A percentile compares a stretch with the other conserved stretches of the same genome.
These are phyloP conservation scores for Colletotrichum cereale DNA, from an alignment of 2,329 filamentous ascomycete species.

Conservation along the genomic window DNA sequence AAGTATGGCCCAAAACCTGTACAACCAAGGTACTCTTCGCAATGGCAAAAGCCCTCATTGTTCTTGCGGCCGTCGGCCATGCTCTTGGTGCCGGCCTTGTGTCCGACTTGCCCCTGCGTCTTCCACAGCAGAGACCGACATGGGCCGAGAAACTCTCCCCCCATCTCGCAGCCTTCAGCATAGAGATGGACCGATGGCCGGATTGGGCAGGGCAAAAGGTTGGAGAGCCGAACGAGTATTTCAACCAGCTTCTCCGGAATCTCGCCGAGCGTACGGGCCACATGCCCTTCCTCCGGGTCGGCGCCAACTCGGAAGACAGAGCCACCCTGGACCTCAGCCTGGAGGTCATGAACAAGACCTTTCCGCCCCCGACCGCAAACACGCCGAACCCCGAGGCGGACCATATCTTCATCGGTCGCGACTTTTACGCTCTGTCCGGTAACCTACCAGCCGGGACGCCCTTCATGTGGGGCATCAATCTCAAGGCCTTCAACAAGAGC, in stretches of 20 bases:
- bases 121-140: background rate
- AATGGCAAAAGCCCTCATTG: background rate
- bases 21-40: too few relatives aligned
- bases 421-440: slow-evolving; percentile 12
- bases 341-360: slow-evolving; percentile 13
- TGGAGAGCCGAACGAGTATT: slow-evolving; percentile 11
- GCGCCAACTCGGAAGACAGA: slow-evolving; percentile 20
- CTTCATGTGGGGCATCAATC: slow-evolving; percentile 16
- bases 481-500: slow-evolving; percentile 5
- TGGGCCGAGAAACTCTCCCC: slow-evolving; percentile 10
- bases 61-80: background rate
- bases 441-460: slow-evolving; percentile 4
- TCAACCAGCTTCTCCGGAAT: slow-evolving; percentile 15
- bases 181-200: slow-evolving; percentile 15
- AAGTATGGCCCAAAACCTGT: too few relatives aligned
- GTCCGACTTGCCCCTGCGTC: background rate
- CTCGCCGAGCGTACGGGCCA: slow-evolving; percentile 5
- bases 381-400: slow-evolving; percentile 13
- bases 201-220: slow-evolving; percentile 14
- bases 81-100: background rate
- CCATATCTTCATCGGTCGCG: slow-evolving; percentile 9
- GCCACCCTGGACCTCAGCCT: slow-evolving; percentile 10
- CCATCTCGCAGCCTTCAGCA: slow-evolving; percentile 3
- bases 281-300: slow-evolving; percentile 2
- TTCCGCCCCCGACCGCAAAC: background rate